These are phyloP conservation scores for Gnomoniopsis sp. DNA, from an alignment of 2,329 filamentous ascomycete genomes.

Conservation along the genomic window DNA sequence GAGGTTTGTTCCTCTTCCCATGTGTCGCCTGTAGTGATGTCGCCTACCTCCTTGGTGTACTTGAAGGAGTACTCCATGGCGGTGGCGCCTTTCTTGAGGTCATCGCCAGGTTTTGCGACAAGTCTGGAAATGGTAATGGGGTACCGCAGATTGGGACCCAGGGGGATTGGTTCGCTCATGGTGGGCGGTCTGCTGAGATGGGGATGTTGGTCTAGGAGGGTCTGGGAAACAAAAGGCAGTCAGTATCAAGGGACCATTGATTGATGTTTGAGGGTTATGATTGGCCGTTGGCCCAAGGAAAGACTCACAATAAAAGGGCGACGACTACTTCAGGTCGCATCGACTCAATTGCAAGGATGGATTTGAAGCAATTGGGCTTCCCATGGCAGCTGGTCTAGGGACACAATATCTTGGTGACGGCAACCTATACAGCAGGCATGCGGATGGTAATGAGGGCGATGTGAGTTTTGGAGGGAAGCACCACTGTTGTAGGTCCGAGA, in stretches of 20 bases:
- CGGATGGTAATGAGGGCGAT: not conserved
- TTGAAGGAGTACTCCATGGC: conserved; percentile 87
- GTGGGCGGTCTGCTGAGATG: not conserved
- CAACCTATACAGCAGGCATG: not conserved
- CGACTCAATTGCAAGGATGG: conserved; percentile 6
- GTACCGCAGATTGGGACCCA: conserved; percentile 72
- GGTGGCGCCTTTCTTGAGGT: conserved; percentile 70
- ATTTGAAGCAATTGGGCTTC: conserved; percentile 13
- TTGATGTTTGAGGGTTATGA: no score
- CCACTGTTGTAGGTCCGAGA: not conserved
- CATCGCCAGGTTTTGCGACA: conserved; percentile 70
- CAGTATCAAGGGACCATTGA: no score
- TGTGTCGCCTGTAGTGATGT: conserved; percentile 57
- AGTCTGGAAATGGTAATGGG: conserved; percentile 90
- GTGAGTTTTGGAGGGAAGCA: not conserved
- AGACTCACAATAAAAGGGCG: not conserved
- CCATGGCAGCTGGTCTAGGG: conserved; percentile 12
- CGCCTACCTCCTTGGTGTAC: conserved; percentile 72
- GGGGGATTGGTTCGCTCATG: conserved; percentile 46
- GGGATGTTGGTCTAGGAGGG: not conserved
- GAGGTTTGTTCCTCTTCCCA: conserved; percentile 68
- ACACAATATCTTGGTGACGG: not conserved
- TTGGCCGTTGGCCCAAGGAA: no score
- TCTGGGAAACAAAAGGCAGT: not conserved
- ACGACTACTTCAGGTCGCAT: conserved; percentile 4